Base-by-base conservation (phyloP, 2,329 filamentous ascomycete species). In the Epichloe sylvatica region DNA sequence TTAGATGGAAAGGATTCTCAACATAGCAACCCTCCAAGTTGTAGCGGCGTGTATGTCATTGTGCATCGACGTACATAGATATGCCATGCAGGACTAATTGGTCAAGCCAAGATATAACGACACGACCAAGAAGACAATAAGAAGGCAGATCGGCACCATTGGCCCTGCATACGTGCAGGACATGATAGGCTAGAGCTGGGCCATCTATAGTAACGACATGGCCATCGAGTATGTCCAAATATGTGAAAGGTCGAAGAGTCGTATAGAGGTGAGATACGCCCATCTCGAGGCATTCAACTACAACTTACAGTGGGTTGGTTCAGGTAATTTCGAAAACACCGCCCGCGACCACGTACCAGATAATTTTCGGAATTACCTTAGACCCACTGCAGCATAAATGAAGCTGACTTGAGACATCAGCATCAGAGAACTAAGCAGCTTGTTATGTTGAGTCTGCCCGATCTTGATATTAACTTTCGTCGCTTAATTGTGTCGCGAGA, bases 151-250 rank as follows among this genome's bases (percentile, higher is more conserved):
- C 70, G 38, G 77, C 67, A 45, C 72, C 70, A 58, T 73, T 74
- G 38, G 64, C 64, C 19, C 63, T 67, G 50, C 80, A 75, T 17
- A 78, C 65, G 46, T 79, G 70, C 52, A 84, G 80, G 39, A 90
- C 70, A 62, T 86, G 77, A 62, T 91, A 84, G 1, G 87, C 85
- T 23, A 94, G 68, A 2, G 80, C 82, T 4, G 89, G 88, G 0
- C 88, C 89, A 61, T 95, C 89, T 50, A 94, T 78, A 43, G 78
- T 72, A 19, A 76, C 65, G 5, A 58, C 58, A 38, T 70, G 60
- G 25, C 65, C 63, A 38, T 62, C 56, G 2, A 84, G 64, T 11
- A 61, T 55, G 7, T 62, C 63, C 17, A 64, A 58, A 33, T 66
- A 62, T 2, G 74, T 73, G 60, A 76, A 80, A 0, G 73, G 74